These are phyloP conservation scores for Collybia mongolica DNA, from an alignment of 768 basidiomycete species.

Conservation along the genomic window DNA sequence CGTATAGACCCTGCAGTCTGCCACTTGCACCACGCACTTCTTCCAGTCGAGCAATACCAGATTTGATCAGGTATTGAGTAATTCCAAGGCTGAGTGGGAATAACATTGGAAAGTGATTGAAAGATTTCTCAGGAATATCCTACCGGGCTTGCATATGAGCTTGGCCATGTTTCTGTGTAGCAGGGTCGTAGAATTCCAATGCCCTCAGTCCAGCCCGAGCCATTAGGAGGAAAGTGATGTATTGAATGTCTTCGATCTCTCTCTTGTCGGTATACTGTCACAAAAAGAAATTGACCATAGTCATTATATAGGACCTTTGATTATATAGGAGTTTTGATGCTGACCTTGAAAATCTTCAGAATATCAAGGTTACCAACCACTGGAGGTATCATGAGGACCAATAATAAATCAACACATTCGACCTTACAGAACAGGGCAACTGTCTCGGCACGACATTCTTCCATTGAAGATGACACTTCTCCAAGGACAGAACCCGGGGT, in stretches of 20 bases:
- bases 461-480: slow-evolving; percentile 87
- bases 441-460: slow-evolving; percentile 91
- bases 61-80: slow-evolving; percentile 72
- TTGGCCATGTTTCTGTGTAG: slow-evolving; percentile 80
- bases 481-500: slow-evolving; percentile 81
- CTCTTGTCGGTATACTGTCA: slow-evolving; percentile 62
- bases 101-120: neutral
- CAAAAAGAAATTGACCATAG: neutral
- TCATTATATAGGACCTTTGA: neutral
- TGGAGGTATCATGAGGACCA: slow-evolving; percentile 19
- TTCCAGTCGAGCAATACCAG: slow-evolving; percentile 69
- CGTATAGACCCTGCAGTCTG: slow-evolving; percentile 63
- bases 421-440: slow-evolving; percentile 76
- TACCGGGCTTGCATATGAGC: slow-evolving; percentile 91
- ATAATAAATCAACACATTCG: slow-evolving; percentile 1
- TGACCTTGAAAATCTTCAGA: slow-evolving; percentile 75
- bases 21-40: slow-evolving; percentile 60
- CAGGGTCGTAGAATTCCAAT: slow-evolving; percentile 82
- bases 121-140: slow-evolving; percentile 14
- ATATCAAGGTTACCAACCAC: slow-evolving; percentile 77
- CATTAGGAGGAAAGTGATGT: slow-evolving; percentile 82
- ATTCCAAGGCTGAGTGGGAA: slow-evolving; percentile 65
- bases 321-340: slow-evolving; percentile 16
- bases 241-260: slow-evolving; percentile 77
- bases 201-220: slow-evolving; percentile 79